Base-by-base conservation (phyloP, 805 yeast genomes). In the Cyberlindnera xishuangbannaensis region DNA sequence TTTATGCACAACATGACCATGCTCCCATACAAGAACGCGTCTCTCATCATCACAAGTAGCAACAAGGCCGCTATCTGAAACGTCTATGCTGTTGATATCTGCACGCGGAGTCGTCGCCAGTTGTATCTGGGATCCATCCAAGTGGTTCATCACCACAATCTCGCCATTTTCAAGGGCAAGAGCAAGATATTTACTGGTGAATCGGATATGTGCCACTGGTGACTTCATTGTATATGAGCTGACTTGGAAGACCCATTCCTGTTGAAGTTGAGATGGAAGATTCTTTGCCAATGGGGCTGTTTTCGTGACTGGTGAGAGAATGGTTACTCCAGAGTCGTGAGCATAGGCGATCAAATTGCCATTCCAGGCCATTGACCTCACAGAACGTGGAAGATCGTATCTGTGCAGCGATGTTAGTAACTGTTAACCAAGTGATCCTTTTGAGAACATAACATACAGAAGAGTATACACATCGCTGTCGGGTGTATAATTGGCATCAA, bases 21-120 rank as follows among this genome's bases (percentile, higher is more conserved):
- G 43, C n/a, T 51, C 56, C 60, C 61, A 59, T 2, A 61, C 30
- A 8, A 48, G 20, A 8, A 61, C 41, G 8, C 37, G 41, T 15
- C 48, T 32, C 30, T 59, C 64, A 37, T 59, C 64, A 14, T 57
- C 56, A 16, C 49, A 44, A 4, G 56, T 44, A 1, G 51, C 62
- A 15, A 58, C 47, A 4, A 37, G 16, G 1, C 63, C 64, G 6
- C 38, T 41, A 7, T 45, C 49, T 1, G 57, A 43, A 7, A 61
- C 48, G 28, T 61, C 65, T 13, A 61, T 23, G 7, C 43, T 37
- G 32, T 53, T 61, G 13, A 61, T 45, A 15, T 50, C 55, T 13
- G 31, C 55, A 62, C 7, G 49, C 45, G 15, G 22, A 25, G 14
- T 36, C 33, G 4, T 25, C 40, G 11, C 15, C 29, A 37, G 22